These are phyloP conservation scores for Tolypocladium paradoxum DNA, from an alignment of 2,329 filamentous ascomycete genomes.

Conservation along the genomic window DNA sequence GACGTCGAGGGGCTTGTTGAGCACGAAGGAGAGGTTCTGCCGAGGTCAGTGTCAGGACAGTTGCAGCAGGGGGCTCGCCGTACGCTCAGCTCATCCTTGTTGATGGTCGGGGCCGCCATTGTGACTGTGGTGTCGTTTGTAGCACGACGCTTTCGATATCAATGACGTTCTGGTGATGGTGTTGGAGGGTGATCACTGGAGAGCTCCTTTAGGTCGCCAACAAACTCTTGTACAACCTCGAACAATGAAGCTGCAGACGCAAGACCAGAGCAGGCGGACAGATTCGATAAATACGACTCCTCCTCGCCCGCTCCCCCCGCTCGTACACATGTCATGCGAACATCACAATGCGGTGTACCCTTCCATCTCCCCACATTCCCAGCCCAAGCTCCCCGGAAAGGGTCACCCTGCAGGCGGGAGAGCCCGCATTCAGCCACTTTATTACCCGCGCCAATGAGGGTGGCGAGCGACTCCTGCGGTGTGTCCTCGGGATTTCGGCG, in stretches of 20 bases:
- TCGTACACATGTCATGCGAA: not conserved
- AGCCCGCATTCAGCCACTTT: not conserved
- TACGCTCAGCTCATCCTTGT: constrained; percentile 19
- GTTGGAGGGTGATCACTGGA: no score
- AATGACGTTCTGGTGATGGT: not conserved
- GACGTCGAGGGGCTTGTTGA: constrained; percentile 65
- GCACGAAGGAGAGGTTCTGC: constrained; percentile 79
- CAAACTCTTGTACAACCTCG: no score
- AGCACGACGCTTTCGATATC: not conserved
- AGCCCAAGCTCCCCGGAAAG: not conserved
- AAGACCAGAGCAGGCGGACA: not conserved
- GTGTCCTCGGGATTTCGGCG: not conserved
- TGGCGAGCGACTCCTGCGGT: not conserved
- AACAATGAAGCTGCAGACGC: no score
- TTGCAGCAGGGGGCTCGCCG: not conserved
- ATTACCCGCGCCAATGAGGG: constrained; percentile 4
- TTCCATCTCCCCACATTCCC: not conserved
- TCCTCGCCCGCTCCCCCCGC: not conserved
- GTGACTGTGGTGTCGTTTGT: not conserved
- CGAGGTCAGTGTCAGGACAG: not conserved
- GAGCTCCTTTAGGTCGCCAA: no score
- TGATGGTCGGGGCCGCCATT: constrained; percentile 13
- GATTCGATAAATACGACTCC: not conserved
- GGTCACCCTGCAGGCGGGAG: not conserved
- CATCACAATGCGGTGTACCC: not conserved